Base-by-base conservation (phyloP, 2,329 filamentous ascomycete species). In the Cladosporium sp. region DNA sequence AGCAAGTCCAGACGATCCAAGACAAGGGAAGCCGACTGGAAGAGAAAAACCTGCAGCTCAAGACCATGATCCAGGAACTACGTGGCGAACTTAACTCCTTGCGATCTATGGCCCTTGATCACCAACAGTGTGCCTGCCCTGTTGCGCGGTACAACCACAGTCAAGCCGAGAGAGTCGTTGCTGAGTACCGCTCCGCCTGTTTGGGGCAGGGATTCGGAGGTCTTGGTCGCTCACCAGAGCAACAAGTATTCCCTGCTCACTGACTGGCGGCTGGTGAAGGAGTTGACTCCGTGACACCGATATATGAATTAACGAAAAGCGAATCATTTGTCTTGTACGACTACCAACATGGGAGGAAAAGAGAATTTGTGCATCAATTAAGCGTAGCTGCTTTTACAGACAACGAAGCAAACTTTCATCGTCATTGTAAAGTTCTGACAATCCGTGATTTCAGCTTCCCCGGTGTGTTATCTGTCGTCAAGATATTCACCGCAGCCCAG, bases 1-100 rank as follows among this genome's bases (percentile, higher is more conserved):
- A 58, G 28, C 62, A 64, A 16, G 54, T 51, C 14, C 36, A 64
- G 25, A 51, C n/a, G 11, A 64, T 58, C 23, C 32, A 58, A 18
- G 32, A 36, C 2, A 64, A 58, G 25, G 30, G 54, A 14, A 34
- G 25, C 26, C 51, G 53, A 11, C 43, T 64, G n/a, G 39, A 25
- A 16, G 62, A 54, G 21, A 43, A 46, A 4, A 64, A 64, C n/a
- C 14, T 23, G 7, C 21, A 57, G 28, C 39, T 64, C 10, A 64
- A 64, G 21, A 23, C 26, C 10, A 25, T 49, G 16, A 36, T 64
- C 3, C 62, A 54, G 10, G 62, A 64, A 23, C 49, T 64, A 1
- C 36, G 53, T 11, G 51, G 39, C 3, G 62, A 64, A 18, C 21
- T 64, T 7, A 64, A 46, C 16, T 21, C n/a, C 0, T 21, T 58